Conservation (phyloP, 176 grass and related monocot species). For the maize (Zea mays) region Zm-B73-REFERENCE-NAM-5.0 NC_050097.1:218453501-218454000, state of each 20-base stretch:
- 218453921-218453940: no score
- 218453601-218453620: background rate
- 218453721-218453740: background rate
- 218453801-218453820: background rate
- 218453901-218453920: no score
- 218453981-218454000: background rate
- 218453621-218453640: background rate
- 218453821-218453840: background rate
- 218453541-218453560: background rate
- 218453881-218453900: no score
- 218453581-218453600: background rate
- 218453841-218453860: no score
- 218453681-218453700: background rate
- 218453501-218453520: slow-evolving; percentile 30
- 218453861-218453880: no score
- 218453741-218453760: background rate
- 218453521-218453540: slow-evolving; percentile 39
- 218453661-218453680: background rate
- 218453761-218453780: no score
- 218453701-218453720: background rate
- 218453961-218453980: background rate
- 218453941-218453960: background rate
- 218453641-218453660: background rate
- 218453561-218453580: background rate
- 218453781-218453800: background rate